Percentiles rank a stretch among this genome's conserved stretches.
phyloP scores from a whole-genome alignment of 2,329 filamentous ascomycete genomes.

The Fusarium sp. region DNA sequence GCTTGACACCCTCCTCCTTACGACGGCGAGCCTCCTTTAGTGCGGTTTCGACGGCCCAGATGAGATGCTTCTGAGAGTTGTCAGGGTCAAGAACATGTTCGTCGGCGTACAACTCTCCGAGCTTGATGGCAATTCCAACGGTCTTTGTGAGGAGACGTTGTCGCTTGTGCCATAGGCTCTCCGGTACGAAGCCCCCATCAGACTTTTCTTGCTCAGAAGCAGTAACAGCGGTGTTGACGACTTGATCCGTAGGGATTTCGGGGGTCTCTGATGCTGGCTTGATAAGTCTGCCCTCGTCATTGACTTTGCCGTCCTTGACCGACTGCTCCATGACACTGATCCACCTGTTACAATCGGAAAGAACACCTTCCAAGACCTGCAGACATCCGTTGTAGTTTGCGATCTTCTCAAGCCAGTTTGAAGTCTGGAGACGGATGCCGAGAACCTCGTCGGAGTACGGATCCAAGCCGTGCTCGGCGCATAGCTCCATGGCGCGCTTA shows the following conservation, averaged over 20 bases:
- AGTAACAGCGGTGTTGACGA: constrained; percentile 8
- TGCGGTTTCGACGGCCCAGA: constrained; percentile 86
- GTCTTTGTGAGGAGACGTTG: constrained; percentile 80
- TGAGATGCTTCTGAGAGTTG: constrained; percentile 78
- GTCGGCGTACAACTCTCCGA: constrained; percentile 86
- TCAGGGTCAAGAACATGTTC: constrained; percentile 82
- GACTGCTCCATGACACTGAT: constrained; percentile 68
- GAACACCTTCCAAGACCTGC: constrained; percentile 83
- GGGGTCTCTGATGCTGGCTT: constrained; percentile 32
- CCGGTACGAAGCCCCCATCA: constrained; percentile 51
- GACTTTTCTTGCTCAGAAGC: constrained; percentile 42
- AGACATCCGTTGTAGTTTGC: constrained; percentile 79
- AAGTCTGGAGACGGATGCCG: constrained; percentile 87
- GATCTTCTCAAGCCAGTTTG: constrained; percentile 84
- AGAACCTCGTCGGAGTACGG: constrained; percentile 92
- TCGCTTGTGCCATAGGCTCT: constrained; percentile 70
- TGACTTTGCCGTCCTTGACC: constrained; percentile 62
- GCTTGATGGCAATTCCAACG: constrained; percentile 83
- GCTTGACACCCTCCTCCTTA: constrained; percentile 75
- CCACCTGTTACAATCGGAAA: constrained; percentile 77
- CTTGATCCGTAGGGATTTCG: constrained; percentile 12
- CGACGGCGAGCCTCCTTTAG: constrained; percentile 81
- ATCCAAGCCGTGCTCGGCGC: constrained; percentile 82
- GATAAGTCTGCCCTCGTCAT: constrained; percentile 56
- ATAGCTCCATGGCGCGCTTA: constrained; percentile 81